Conservation (phyloP, 2,329 filamentous ascomycete genomes). For the Apiospora sp. region DNA sequence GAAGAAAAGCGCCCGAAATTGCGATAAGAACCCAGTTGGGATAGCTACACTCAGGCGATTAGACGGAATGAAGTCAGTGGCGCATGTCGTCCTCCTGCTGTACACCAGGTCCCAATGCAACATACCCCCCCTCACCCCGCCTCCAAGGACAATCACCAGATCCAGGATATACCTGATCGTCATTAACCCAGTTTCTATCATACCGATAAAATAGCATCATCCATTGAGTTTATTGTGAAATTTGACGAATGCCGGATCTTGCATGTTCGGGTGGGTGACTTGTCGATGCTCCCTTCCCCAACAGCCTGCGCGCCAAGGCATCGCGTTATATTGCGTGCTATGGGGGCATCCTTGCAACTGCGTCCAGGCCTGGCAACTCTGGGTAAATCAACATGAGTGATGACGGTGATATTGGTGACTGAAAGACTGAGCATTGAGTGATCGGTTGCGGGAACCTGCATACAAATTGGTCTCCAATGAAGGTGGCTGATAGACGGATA, state of each 20-base stretch:
- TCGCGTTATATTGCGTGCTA: constrained; percentile 1
- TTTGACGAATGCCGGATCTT: not conserved
- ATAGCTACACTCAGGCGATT: not conserved
- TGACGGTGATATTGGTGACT: not conserved
- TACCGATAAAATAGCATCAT: too few relatives aligned
- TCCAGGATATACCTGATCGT: not conserved
- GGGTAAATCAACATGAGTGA: not conserved
- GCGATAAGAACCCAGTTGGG: not conserved
- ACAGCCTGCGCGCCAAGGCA: not conserved
- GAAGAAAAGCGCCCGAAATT: not conserved
- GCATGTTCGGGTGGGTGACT: not conserved
- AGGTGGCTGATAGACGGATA: not conserved
- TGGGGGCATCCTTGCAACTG: not conserved
- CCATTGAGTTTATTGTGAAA: not conserved
- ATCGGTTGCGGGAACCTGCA: constrained; percentile 4
- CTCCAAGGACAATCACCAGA: not conserved
- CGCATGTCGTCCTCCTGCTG: not conserved
- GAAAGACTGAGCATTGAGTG: too few relatives aligned
- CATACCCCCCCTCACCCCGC: not conserved
- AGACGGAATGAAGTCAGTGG: not conserved
- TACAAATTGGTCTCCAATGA: not conserved
- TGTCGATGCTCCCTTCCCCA: not conserved
- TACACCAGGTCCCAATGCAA: not conserved
- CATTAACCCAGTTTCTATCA: not conserved
- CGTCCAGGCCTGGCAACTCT: not conserved